Evolutionary conservation across 768 basidiomycete species (phyloP).

Genomic region (Kwoniella pini): DNA sequence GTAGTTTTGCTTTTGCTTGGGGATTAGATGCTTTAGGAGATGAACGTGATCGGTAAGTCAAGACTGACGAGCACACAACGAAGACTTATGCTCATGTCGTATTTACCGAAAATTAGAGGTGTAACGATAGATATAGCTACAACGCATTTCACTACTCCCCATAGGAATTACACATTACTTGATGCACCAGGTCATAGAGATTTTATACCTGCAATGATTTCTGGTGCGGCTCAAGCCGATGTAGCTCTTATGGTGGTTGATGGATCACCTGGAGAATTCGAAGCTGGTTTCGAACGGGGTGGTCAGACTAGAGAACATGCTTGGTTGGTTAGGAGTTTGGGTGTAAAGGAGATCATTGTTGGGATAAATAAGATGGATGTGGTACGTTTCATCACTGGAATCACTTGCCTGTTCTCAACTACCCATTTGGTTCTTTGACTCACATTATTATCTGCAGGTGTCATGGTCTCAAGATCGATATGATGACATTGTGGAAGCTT

Average conservation of each 20-base stretch:
- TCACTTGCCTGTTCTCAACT: not conserved
- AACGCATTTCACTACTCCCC: slow-evolving; percentile 71
- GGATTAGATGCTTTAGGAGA: slow-evolving; percentile 88
- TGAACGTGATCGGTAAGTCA: slow-evolving; percentile 80
- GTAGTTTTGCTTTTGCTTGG: slow-evolving; percentile 98
- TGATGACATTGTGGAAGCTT: slow-evolving; percentile 72
- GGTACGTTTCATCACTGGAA: slow-evolving; percentile 57
- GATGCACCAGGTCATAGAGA: slow-evolving; percentile 98
- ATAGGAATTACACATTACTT: slow-evolving; percentile 82
- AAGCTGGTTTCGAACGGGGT: slow-evolving; percentile 88
- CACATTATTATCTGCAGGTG: slow-evolving; percentile 62
- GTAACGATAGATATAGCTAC: slow-evolving; percentile 97
- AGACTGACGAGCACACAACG: not conserved
- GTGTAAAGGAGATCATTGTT: slow-evolving; percentile 85
- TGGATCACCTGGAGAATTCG: slow-evolving; percentile 85
- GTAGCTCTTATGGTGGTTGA: slow-evolving; percentile 92
- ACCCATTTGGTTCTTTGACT: not conserved
- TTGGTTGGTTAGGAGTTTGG: slow-evolving; percentile 84
- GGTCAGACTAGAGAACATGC: slow-evolving; percentile 96
- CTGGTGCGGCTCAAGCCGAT: slow-evolving; percentile 95
- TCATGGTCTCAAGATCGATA: slow-evolving; percentile 80
- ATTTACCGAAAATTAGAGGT: slow-evolving; percentile 63
- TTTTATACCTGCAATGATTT: slow-evolving; percentile 99
- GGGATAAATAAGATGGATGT: slow-evolving; percentile 95
- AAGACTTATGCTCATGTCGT: not conserved